Conservation (phyloP, 306 rosid species). For the Lagenaria siceraria region DNA sequence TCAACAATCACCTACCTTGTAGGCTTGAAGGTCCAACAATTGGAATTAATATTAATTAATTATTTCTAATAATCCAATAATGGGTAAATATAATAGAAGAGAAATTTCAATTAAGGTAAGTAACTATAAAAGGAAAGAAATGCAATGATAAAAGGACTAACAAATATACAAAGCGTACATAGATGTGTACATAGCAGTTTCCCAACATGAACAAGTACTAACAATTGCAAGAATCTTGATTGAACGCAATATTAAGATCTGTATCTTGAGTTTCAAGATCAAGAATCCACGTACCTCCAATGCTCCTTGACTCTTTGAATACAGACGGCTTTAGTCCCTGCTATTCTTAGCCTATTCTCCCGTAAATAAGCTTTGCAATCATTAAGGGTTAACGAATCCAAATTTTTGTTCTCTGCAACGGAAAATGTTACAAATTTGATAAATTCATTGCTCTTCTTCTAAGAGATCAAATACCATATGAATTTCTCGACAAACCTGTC, state of each 20-base stretch:
- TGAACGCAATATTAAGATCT: background rate
- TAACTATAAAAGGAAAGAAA: too few species aligned
- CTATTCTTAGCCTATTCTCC: constrained; percentile 42
- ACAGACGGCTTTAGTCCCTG: constrained; percentile 50
- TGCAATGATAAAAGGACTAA: too few species aligned
- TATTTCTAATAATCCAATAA: too few species aligned
- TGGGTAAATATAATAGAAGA: too few species aligned
- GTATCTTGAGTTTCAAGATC: background rate
- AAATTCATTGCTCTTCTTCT: background rate
- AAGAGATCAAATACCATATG: background rate
- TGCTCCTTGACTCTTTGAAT: constrained; percentile 51
- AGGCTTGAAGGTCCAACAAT: too few species aligned
- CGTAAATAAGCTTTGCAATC: constrained; percentile 64
- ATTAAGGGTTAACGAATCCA: constrained; percentile 33
- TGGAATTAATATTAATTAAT: too few species aligned
- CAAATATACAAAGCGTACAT: too few species aligned
- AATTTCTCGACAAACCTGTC: background rate
- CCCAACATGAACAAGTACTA: background rate
- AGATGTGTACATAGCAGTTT: background rate
- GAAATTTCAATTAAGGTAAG: too few species aligned
- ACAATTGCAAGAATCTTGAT: background rate
- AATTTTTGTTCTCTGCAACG: constrained; percentile 27
- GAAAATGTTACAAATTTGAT: background rate
- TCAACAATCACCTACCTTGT: too few species aligned
- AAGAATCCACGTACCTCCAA: constrained; percentile 34